Base-by-base conservation (phyloP, 768 basidiomycete genomes). In the Lactarius evosmus region DNA sequence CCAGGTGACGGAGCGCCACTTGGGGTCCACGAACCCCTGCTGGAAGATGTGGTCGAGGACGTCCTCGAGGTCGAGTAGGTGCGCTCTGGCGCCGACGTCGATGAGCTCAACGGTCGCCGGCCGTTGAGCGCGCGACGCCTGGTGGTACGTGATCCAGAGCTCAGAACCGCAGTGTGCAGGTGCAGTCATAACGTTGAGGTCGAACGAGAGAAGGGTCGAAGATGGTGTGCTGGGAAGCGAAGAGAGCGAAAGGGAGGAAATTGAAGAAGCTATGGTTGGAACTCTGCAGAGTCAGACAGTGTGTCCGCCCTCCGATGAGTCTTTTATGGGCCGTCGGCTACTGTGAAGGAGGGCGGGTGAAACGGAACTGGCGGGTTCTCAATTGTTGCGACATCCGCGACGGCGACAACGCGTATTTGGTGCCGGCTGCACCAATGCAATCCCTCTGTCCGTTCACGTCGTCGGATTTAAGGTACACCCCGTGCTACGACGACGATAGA, bases 131-230 rank as follows among this genome's bases (percentile, higher is more conserved):
- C 80, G 79, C 49, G 80, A 83, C 49, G 72, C 74, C 66, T 81
- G 77, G 67, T 79, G 77, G 73, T 80, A 83, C 54, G 78, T 76
- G 61, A 82, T 73, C 79, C 79, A 81, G 69, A 82, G 74, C 68
- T 81, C 80, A 66, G 70, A 57, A 60, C 63, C 12, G 19, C 25
- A 17, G 32, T 27, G 25, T 32, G 25, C 19, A 14, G 34, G 1
- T 9, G 25, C 0, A 9, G 34, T 0, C 6, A 36, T 22, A 40
- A 54, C 60, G 25, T 56, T 34, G 3, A 51, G 25, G 53, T 44
- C 53, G 6, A 59, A 56, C 1, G 49, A 63, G 16, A 59, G 51
- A 33, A 57, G 25, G 32, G 54, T 41, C 14, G 58, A 64, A 22
- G 56, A 38, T n/a, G 46, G 46, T 33, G 63, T 40, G 40, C n/a